These are phyloP conservation scores for Gyromitra esculenta DNA, from an alignment of 2,329 filamentous ascomycete species.

Conservation along the genomic window DNA sequence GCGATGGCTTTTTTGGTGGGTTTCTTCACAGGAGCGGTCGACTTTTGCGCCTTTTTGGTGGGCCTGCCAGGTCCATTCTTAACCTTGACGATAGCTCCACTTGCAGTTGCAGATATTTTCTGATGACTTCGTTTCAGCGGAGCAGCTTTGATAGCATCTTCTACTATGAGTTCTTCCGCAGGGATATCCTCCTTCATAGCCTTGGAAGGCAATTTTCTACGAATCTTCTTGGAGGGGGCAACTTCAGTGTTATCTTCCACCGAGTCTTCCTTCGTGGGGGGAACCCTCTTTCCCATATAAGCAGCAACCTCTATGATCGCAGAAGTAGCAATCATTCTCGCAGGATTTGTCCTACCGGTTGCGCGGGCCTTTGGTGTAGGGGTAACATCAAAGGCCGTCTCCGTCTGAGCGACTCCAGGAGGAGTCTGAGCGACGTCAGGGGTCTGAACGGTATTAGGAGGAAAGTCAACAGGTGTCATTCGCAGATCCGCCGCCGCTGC, in stretches of 20 bases:
- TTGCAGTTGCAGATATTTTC: not conserved
- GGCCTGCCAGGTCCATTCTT: not conserved
- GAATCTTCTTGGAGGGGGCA: not conserved
- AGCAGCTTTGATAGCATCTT: not conserved
- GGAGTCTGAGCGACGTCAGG: not conserved
- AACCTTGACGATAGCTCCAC: not conserved
- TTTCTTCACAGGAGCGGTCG: not conserved
- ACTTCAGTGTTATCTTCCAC: not conserved
- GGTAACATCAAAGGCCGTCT: not conserved
- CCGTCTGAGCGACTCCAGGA: too few relatives aligned
- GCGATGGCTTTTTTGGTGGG: not conserved
- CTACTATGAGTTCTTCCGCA: not conserved
- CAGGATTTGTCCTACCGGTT: not conserved
- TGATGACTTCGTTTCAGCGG: not conserved
- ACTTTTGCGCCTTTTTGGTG: not conserved
- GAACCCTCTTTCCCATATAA: not conserved
- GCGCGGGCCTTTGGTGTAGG: slow-evolving; percentile 1
- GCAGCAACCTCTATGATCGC: not conserved
- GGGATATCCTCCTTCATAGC: not conserved
- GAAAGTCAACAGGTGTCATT: not conserved
- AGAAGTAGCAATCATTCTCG: not conserved
- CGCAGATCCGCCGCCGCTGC: not conserved
- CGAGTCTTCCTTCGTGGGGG: not conserved
- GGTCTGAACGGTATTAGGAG: not conserved
- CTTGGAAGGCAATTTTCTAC: not conserved